phyloP scores from a whole-genome alignment of 495 filamentous ascomycete genomes.

The Podospora fimiseda region DNA sequence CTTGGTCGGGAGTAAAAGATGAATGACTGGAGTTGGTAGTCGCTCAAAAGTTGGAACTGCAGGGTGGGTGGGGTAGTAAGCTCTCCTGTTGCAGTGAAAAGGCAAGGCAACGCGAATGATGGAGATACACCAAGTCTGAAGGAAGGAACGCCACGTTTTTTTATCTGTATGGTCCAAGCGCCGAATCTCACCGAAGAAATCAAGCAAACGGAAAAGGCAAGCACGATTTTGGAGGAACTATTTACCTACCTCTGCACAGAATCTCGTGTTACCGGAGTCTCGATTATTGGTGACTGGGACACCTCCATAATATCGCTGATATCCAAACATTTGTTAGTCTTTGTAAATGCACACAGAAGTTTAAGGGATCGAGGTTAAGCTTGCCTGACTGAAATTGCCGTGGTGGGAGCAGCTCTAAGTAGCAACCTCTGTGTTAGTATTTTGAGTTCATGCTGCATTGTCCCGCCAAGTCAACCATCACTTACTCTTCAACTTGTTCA shows the following conservation, averaged over 20 bases:
- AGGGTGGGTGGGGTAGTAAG: too few species aligned
- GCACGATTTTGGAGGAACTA: too few species aligned
- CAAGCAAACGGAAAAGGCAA: too few species aligned
- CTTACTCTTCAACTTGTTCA: not conserved
- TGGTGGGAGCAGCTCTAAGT: not conserved
- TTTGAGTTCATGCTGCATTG: not conserved
- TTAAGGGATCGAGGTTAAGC: too few species aligned
- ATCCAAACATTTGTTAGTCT: not conserved
- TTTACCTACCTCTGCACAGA: not conserved
- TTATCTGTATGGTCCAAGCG: too few species aligned
- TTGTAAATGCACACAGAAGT: too few species aligned
- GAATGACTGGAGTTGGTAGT: too few species aligned
- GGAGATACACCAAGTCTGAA: too few species aligned
- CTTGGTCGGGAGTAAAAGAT: too few species aligned
- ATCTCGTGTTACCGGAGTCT: not conserved
- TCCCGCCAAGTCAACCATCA: not conserved
- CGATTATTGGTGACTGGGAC: not conserved
- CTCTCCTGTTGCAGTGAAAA: not conserved
- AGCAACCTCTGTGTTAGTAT: not conserved
- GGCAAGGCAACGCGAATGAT: not conserved
- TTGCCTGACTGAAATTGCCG: not conserved
- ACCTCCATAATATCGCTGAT: not conserved
- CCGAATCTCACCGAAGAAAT: too few species aligned
- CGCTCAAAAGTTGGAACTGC: too few species aligned
- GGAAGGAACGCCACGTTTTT: too few species aligned